These are phyloP conservation scores for Blastobotrys buckinghamii DNA, from an alignment of 1,139 yeast genomes.

Conservation along the genomic window DNA sequence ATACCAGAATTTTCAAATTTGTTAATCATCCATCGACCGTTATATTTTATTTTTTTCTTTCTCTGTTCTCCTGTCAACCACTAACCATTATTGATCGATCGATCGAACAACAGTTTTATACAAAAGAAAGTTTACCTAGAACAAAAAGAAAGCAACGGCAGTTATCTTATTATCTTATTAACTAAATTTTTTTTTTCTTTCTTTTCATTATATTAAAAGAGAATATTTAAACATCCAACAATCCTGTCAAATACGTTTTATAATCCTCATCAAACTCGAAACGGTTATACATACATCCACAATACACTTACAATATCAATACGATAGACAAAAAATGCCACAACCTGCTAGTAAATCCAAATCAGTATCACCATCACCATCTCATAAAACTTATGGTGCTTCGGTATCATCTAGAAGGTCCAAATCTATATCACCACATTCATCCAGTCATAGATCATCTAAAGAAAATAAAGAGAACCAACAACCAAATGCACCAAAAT, in stretches of 20 bases:
- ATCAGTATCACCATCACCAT: background rate
- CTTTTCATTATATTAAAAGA: no score
- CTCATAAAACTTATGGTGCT: background rate
- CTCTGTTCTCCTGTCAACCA: background rate
- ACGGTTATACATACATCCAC: background rate
- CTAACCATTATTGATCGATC: background rate
- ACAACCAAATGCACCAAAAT: background rate
- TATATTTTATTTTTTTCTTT: no score
- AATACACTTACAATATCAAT: background rate
- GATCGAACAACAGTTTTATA: background rate
- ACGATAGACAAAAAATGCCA: background rate
- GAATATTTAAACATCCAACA: background rate
- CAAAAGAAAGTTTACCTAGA: background rate
- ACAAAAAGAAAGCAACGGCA: no score
- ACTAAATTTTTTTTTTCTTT: no score
- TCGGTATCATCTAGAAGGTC: background rate
- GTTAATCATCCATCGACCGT: no score
- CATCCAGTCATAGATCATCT: background rate
- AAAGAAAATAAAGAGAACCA: conserved; percentile 1
- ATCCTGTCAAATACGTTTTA: background rate
- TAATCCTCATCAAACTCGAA: background rate
- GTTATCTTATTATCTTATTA: no score
- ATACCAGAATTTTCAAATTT: no score
- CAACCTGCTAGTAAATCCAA: background rate
- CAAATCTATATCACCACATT: background rate